Percentiles rank a stretch among this genome's conserved stretches.
These are phyloP conservation scores for Colletotrichum sp. DNA, from an alignment of 2,329 filamentous ascomycete species.

Conservation along the genomic window DNA sequence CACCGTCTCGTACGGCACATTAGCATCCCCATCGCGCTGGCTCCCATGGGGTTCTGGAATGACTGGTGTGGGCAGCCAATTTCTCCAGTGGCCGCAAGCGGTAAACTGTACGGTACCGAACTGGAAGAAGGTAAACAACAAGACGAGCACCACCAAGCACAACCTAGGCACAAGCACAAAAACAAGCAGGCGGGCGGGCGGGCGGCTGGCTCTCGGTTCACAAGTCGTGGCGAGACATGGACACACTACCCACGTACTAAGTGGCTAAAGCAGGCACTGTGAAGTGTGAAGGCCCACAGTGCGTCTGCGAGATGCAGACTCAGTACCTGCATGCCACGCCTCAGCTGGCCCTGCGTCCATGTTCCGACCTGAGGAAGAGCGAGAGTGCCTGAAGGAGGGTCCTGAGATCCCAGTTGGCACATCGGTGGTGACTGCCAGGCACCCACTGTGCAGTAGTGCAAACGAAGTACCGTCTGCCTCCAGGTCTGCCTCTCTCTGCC, in stretches of 20 bases:
- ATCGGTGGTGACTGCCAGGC: neutral
- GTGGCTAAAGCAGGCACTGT: neutral
- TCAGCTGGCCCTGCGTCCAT: constrained; percentile 12
- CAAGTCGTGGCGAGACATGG: neutral
- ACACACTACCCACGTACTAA: neutral
- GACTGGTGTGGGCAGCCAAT: constrained; percentile 18
- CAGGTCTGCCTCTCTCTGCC: neutral
- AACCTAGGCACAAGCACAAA: neutral
- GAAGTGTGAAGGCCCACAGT: constrained; percentile 13
- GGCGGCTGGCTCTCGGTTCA: neutral
- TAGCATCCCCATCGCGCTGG: neutral
- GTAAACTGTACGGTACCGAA: neutral
- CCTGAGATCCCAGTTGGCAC: neutral
- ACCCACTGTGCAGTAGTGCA: neutral
- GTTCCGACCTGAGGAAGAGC: neutral
- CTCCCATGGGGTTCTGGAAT: constrained; percentile 19
- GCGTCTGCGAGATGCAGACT: neutral
- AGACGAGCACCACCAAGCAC: neutral
- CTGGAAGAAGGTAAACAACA: neutral
- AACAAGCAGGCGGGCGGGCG: neutral
- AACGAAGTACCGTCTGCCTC: neutral
- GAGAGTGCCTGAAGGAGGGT: neutral
- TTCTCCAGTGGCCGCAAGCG: constrained; percentile 13
- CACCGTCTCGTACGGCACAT: neutral
- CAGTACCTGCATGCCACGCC: constrained; percentile 23